Percentiles rank a stretch among this genome's conserved stretches.
Evolutionary conservation across 331 rosid species (phyloP).

Genomic region (Quercus tomentella): DNA sequence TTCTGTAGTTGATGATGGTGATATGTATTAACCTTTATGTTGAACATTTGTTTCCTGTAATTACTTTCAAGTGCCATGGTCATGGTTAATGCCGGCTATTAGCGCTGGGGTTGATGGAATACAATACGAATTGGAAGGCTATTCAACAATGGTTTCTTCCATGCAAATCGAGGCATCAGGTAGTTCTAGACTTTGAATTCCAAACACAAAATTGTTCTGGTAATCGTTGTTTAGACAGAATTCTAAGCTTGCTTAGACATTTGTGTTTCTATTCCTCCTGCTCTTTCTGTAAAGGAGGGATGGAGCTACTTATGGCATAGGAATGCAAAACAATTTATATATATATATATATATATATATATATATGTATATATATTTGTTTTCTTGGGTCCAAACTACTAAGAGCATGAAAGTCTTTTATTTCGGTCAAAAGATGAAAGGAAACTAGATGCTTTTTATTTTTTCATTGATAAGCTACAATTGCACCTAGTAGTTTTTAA

Average conservation of each 20-base stretch:
- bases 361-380: neutral
- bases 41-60: neutral
- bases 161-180: slow-evolving; percentile 90
- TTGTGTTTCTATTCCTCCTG: neutral
- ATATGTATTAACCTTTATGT: neutral
- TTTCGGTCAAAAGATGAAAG: neutral
- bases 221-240: neutral
- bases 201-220: neutral
- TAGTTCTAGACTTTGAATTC: slow-evolving; percentile 21
- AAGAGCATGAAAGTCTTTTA: neutral
- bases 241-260: neutral
- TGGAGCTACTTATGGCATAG: neutral
- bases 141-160: slow-evolving; percentile 93
- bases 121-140: slow-evolving; percentile 90
- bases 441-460: neutral
- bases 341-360: too few relatives aligned
- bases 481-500: too few relatives aligned
- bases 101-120: slow-evolving; percentile 86
- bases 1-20: neutral
- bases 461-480: too few relatives aligned
- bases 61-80: neutral
- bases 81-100: slow-evolving; percentile 49
- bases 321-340: neutral
- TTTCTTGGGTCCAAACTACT: slow-evolving; percentile 2
- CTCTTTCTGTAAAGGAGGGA: neutral